These are phyloP conservation scores for Saccharum officinarum DNA, from an alignment of 176 grass and related monocot genomes.

Conservation along the genomic window DNA sequence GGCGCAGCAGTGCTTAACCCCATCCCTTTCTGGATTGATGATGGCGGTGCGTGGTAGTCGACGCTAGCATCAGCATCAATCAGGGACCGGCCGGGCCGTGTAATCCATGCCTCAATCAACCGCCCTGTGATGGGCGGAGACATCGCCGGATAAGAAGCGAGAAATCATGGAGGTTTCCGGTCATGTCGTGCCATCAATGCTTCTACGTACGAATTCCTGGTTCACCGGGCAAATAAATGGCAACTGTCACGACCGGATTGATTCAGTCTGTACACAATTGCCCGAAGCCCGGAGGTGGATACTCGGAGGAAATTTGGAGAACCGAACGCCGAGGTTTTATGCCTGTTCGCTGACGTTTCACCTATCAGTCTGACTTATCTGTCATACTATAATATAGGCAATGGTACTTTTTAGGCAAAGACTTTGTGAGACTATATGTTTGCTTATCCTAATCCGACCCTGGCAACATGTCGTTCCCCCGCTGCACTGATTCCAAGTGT, in stretches of 20 bases:
- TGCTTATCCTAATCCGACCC: background rate
- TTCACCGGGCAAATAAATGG: background rate
- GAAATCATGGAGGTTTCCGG: background rate
- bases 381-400: too few relatives aligned
- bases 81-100: background rate
- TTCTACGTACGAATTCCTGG: background rate
- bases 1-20: background rate
- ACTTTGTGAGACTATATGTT: background rate
- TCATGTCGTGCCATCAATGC: conserved; percentile 30
- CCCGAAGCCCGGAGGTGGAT: too few relatives aligned
- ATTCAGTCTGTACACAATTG: too few relatives aligned
- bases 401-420: too few relatives aligned
- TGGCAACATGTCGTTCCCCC: background rate
- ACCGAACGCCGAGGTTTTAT: too few relatives aligned
- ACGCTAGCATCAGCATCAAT: background rate
- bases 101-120: conserved; percentile 14
- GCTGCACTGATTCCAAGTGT: background rate
- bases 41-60: background rate
- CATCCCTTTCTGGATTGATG: conserved; percentile 23
- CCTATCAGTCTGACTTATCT: too few relatives aligned
- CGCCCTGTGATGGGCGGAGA: background rate
- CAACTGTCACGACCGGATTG: background rate
- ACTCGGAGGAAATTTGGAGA: background rate
- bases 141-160: background rate
- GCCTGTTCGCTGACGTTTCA: too few relatives aligned